phyloP scores from a whole-genome alignment of 2,329 filamentous ascomycete genomes.

The Fusarium aywerte region DNA sequence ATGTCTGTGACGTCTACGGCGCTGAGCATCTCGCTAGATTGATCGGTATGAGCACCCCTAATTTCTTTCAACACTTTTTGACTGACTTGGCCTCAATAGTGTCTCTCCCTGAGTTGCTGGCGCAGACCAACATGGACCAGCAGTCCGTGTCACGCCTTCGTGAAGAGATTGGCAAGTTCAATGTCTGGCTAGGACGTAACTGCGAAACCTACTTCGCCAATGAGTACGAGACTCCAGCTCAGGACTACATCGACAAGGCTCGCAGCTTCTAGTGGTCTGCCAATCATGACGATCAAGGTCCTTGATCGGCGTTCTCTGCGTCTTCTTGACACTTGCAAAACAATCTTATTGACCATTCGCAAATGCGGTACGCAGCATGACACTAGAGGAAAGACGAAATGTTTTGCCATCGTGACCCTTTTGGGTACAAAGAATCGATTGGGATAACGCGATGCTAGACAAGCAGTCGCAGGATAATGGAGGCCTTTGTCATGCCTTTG shows the following conservation, averaged over 20 bases:
- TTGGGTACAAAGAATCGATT: slow-evolving; percentile 14
- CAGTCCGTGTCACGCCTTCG: slow-evolving; percentile 89
- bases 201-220: slow-evolving; percentile 80
- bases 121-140: slow-evolving; percentile 97
- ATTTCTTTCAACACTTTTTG: neutral
- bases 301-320: neutral
- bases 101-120: slow-evolving; percentile 89
- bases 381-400: neutral
- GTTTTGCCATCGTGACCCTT: neutral
- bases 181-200: slow-evolving; percentile 83
- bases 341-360: neutral
- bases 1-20: slow-evolving; percentile 84
- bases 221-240: slow-evolving; percentile 77
- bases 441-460: slow-evolving; percentile 14
- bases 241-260: slow-evolving; percentile 78
- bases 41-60: slow-evolving; percentile 71
- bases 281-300: neutral
- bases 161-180: slow-evolving; percentile 89
- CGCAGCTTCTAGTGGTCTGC: slow-evolving; percentile 54
- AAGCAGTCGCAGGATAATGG: slow-evolving; percentile 39
- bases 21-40: slow-evolving; percentile 91
- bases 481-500: slow-evolving; percentile 21
- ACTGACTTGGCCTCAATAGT: slow-evolving; percentile 62
- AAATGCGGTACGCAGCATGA: neutral
- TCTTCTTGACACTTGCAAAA: neutral